Percentiles rank a stretch among this genome's conserved stretches.
These are phyloP conservation scores for Vicia villosa DNA, from an alignment of 306 rosid species.

Conservation along the genomic window DNA sequence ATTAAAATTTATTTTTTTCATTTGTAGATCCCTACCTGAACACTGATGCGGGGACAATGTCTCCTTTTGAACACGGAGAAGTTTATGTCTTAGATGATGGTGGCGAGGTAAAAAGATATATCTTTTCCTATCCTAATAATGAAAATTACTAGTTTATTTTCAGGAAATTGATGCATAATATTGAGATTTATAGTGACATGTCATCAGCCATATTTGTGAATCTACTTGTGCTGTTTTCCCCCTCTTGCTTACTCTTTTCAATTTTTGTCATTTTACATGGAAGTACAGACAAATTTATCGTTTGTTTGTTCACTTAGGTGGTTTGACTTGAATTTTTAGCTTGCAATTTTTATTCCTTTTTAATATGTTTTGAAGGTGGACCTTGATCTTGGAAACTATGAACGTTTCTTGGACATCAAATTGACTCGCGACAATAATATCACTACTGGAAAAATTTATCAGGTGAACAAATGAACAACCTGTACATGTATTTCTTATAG, in stretches of 20 bases:
- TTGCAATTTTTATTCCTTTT: background rate
- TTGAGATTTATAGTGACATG: slow-evolving; percentile 23
- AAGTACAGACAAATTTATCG: slow-evolving; percentile 8
- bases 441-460: slow-evolving; percentile 88
- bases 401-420: slow-evolving; percentile 76
- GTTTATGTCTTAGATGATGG: slow-evolving; percentile 89
- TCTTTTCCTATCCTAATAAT: background rate
- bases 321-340: slow-evolving; percentile 19
- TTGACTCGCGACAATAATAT: slow-evolving; percentile 84
- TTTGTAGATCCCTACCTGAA: slow-evolving; percentile 82
- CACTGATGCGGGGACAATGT: slow-evolving; percentile 91
- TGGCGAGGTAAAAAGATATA: slow-evolving; percentile 64
- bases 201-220: background rate
- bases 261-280: slow-evolving; percentile 32
- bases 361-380: slow-evolving; percentile 63
- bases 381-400: slow-evolving; percentile 93
- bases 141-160: slow-evolving; percentile 10
- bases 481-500: background rate
- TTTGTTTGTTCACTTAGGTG: slow-evolving; percentile 5
- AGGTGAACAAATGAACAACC: slow-evolving; percentile 47
- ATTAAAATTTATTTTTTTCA: slow-evolving; percentile 9
- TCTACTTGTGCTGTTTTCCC: background rate
- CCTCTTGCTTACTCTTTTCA: background rate
- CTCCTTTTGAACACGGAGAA: slow-evolving; percentile 90
- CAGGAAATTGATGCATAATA: background rate